phyloP scores from a whole-genome alignment of 1,139 yeast genomes.

The Fermentozyma sake region DNA sequence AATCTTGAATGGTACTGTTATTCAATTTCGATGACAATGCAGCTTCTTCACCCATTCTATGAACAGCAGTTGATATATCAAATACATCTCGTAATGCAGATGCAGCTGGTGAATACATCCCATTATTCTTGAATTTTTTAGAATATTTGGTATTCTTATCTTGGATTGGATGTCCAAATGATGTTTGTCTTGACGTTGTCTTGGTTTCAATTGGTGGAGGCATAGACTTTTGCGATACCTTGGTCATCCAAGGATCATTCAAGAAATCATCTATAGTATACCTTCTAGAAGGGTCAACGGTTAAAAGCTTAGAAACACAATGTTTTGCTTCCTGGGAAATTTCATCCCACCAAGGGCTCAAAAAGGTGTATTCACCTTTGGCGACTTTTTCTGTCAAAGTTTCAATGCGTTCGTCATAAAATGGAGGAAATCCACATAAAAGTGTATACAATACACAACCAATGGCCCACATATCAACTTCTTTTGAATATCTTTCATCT shows the following conservation, averaged over 20 bases:
- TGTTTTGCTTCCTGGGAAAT: slow-evolving; percentile 50
- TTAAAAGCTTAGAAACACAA: slow-evolving; percentile 69
- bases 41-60: slow-evolving; percentile 86
- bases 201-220: no score
- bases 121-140: slow-evolving; percentile 18
- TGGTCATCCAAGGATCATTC: slow-evolving; percentile 77
- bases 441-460: slow-evolving; percentile 60
- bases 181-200: no score
- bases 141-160: slow-evolving; percentile 18
- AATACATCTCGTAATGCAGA: slow-evolving; percentile 92
- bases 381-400: slow-evolving; percentile 57
- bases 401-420: slow-evolving; percentile 54
- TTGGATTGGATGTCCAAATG: slow-evolving; percentile 22
- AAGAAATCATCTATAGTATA: slow-evolving; percentile 76
- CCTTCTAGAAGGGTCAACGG: slow-evolving; percentile 76
- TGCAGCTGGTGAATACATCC: slow-evolving; percentile 77
- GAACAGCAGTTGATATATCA: slow-evolving; percentile 91
- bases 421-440: slow-evolving; percentile 61
- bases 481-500: slow-evolving; percentile 55
- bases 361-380: slow-evolving; percentile 52
- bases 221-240: slow-evolving; percentile 8
- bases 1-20: slow-evolving; percentile 21
- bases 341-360: slow-evolving; percentile 65
- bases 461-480: slow-evolving; percentile 63
- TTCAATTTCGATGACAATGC: slow-evolving; percentile 38